A percentile compares a stretch with the other conserved stretches of the same genome.
phyloP scores from a whole-genome alignment of 169 alveolate species.

The Babesia bigemina region DNA sequence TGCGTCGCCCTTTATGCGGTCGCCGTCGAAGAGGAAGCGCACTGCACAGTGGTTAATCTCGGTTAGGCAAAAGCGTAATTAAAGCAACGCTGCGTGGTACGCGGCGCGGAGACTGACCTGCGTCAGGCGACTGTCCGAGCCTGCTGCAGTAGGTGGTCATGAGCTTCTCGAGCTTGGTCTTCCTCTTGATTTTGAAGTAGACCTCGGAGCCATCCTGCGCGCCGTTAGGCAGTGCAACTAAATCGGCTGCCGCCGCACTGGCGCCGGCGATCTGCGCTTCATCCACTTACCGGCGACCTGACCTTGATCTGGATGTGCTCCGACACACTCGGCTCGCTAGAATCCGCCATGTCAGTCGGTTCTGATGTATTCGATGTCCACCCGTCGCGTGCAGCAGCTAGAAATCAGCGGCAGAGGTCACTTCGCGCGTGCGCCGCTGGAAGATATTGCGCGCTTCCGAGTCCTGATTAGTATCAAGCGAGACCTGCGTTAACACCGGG shows the following conservation, averaged over 20 bases:
- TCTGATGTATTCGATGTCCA: not conserved
- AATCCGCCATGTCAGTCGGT: not conserved
- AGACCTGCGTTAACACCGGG: no score
- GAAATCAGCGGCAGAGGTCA: not conserved
- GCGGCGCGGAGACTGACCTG: conserved; percentile 61
- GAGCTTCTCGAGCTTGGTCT: conserved; percentile 93
- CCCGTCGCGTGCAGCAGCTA: no score
- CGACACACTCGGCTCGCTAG: not conserved
- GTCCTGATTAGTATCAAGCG: no score
- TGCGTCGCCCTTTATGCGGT: conserved; percentile 90
- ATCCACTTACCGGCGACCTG: conserved; percentile 76
- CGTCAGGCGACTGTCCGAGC: conserved; percentile 89
- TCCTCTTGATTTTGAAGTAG: conserved; percentile 92
- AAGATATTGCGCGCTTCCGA: no score
- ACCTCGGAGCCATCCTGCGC: conserved; percentile 94
- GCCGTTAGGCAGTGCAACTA: conserved; percentile 35
- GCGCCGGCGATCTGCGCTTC: not conserved
- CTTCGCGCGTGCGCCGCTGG: not conserved
- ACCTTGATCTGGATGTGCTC: conserved; percentile 83
- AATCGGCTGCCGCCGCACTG: not conserved
- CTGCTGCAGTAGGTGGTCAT: conserved; percentile 97
- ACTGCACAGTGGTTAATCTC: conserved; percentile 74
- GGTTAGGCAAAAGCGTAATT: not conserved
- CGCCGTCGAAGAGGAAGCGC: conserved; percentile 97
- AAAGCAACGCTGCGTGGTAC: not conserved